phyloP scores from a whole-genome alignment of 2,329 filamentous ascomycete genomes.

The Penicillium sp. region DNA sequence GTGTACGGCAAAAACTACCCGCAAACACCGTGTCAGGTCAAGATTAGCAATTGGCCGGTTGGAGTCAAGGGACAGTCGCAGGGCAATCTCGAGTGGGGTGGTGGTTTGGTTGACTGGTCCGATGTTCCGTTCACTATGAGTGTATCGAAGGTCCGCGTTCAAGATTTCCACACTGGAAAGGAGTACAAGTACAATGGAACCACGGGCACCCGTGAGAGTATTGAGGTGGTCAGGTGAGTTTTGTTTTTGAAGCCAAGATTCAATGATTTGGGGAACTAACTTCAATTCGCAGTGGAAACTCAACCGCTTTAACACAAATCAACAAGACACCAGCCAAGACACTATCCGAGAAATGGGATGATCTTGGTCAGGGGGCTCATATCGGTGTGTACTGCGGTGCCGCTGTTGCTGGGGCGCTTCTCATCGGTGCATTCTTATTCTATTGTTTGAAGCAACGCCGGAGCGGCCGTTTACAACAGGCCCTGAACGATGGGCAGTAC shows the following conservation, averaged over 20 bases:
- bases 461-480: constrained; percentile 15
- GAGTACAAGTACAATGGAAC: constrained; percentile 66
- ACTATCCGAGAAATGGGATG: constrained; percentile 16
- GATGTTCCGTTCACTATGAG: constrained; percentile 71
- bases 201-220: constrained; percentile 63
- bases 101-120: constrained; percentile 65
- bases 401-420: constrained; percentile 5
- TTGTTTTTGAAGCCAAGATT: neutral
- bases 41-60: constrained; percentile 68
- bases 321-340: constrained; percentile 12
- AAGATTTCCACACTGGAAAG: constrained; percentile 60
- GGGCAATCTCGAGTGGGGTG: constrained; percentile 65
- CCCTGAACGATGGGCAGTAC: constrained; percentile 9
- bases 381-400: constrained; percentile 15
- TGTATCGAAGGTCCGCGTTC: constrained; percentile 59
- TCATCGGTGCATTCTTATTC: constrained; percentile 6
- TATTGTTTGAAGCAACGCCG: constrained; percentile 16
- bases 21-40: constrained; percentile 71
- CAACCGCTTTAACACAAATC: constrained; percentile 12
- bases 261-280: neutral
- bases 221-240: constrained; percentile 53
- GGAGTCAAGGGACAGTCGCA: constrained; percentile 46
- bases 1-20: constrained; percentile 58
- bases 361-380: constrained; percentile 11
- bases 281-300: constrained; percentile 13